Conservation (phyloP, 495 filamentous ascomycete species). For the Haplographium delicatum region DNA sequence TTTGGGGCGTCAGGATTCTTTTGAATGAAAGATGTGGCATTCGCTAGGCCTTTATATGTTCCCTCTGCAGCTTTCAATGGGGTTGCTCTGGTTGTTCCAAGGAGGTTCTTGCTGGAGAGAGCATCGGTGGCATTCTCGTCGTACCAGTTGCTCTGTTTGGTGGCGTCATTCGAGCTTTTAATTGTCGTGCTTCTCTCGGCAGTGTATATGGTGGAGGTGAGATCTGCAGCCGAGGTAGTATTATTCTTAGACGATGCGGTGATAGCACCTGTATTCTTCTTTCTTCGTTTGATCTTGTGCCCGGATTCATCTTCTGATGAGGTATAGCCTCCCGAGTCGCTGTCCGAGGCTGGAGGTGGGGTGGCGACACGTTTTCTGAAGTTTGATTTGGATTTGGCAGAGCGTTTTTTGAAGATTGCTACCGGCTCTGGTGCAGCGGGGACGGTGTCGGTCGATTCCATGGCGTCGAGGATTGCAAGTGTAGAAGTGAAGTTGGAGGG, state of each 20-base stretch:
- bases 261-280: conserved; percentile 60
- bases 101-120: conserved; percentile 53
- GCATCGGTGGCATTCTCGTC: conserved; percentile 53
- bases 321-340: conserved; percentile 52
- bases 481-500: too few species aligned
- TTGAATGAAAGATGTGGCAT: conserved; percentile 68
- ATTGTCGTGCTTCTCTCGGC: conserved; percentile 56
- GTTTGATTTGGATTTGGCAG: conserved; percentile 67
- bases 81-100: conserved; percentile 55
- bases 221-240: conserved; percentile 33
- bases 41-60: conserved; percentile 71
- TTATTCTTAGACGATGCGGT: conserved; percentile 47
- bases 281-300: conserved; percentile 68
- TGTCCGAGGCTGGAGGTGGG: conserved; percentile 62
- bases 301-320: conserved; percentile 76
- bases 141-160: conserved; percentile 87
- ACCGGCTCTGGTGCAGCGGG: conserved; percentile 36
- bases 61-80: conserved; percentile 42
- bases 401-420: conserved; percentile 83
- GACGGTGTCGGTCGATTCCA: conserved; percentile 27
- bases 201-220: conserved; percentile 49
- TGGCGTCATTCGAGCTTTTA: conserved; percentile 76
- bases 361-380: conserved; percentile 80
- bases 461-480: not conserved
- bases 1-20: conserved; percentile 75